Base-by-base conservation (phyloP, 257 asterid species). In the Scutellaria barbata region DNA sequence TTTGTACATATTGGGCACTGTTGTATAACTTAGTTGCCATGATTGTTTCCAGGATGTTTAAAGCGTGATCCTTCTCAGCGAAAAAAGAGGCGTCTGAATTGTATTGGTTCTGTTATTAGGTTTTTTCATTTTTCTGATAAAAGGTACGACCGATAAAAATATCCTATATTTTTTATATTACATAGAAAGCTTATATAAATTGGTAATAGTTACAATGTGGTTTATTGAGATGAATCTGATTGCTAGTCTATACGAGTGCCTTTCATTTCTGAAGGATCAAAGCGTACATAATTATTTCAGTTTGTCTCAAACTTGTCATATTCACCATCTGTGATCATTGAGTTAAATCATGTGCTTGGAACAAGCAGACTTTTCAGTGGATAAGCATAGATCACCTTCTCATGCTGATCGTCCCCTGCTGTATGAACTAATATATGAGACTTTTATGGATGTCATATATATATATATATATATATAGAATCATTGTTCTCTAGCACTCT, bases 41-140 rank as follows among this genome's bases (percentile, higher is more conserved):
- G 63, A 35, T 76, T 53, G 50, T 78, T 62, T 80, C 45, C 81
- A 94, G 98, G 86, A 73, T 82, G 68, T 74, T 72, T 33, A 65
- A 62, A 74, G 69, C 52, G 50, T 39, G 69, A 81, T 59, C 75
- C 87, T 79, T 75, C 76, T 69, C 71, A 72, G 69, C 81, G 74
- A 64, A 85, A 80, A 75, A 80, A 67, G 78, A 67, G 74, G 75
- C 75, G 83, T 25, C 76, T 33, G 61, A 87, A 84, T 77, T 94
- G 98, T 83, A 84, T 87, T 63, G 96, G 96, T 22, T 77, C 86
- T 59, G 74, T 91, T 13, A 78, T 94, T 63, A 84, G 83, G 71
- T 71, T 91, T 73, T 70, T 71, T 75, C 83, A 74, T 67, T 70
- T 78, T 66, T 78, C 81, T 39, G 87, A 89, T 67, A 76, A 70